A percentile compares a stretch with the other conserved stretches of the same genome.
Conservation (phyloP, 352 stramenopile species). For the Phytophthora pseudosyringae region DNA sequence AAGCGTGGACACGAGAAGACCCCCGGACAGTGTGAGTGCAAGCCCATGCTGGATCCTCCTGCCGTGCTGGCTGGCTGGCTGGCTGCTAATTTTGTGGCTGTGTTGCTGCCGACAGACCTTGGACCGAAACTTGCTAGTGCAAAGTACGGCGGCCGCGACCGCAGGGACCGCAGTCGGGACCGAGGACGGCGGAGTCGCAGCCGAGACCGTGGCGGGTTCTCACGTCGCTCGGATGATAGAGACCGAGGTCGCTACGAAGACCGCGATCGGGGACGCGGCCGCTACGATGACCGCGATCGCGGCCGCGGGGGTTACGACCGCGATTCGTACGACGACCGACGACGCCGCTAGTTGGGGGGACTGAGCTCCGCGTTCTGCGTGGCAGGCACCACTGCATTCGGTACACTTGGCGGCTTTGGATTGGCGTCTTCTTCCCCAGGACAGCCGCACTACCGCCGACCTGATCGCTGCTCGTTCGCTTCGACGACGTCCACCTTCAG, state of each 20-base stretch:
- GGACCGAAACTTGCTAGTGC: slow-evolving; percentile 73
- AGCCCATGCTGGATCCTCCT: not conserved
- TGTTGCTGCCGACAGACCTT: slow-evolving; percentile 51
- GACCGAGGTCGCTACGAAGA: slow-evolving; percentile 55
- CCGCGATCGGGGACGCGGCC: slow-evolving; percentile 55
- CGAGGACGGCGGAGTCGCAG: slow-evolving; percentile 56
- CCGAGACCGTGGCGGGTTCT: slow-evolving; percentile 47
- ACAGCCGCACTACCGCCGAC: slow-evolving; percentile 7
- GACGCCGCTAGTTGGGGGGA: slow-evolving; percentile 39
- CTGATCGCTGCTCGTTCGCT: slow-evolving; percentile 7
- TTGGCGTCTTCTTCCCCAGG: slow-evolving; percentile 9
- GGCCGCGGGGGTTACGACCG: slow-evolving; percentile 52
- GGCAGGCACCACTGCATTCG: slow-evolving; percentile 22
- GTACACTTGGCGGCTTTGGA: slow-evolving; percentile 26
- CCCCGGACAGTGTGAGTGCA: slow-evolving; percentile 77
- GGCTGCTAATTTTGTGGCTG: not conserved
- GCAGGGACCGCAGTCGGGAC: slow-evolving; percentile 56
- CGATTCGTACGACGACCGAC: slow-evolving; percentile 48
- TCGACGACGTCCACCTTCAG: slow-evolving; percentile 23
- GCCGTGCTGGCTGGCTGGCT: not conserved
- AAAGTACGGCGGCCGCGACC: slow-evolving; percentile 68
- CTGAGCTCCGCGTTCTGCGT: too few relatives aligned
- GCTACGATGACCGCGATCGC: slow-evolving; percentile 63
- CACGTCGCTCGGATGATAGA: slow-evolving; percentile 53
- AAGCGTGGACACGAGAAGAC: slow-evolving; percentile 84